These are phyloP conservation scores for Eucalyptus curtisii DNA, from an alignment of 345 rosid species.

Conservation along the genomic window DNA sequence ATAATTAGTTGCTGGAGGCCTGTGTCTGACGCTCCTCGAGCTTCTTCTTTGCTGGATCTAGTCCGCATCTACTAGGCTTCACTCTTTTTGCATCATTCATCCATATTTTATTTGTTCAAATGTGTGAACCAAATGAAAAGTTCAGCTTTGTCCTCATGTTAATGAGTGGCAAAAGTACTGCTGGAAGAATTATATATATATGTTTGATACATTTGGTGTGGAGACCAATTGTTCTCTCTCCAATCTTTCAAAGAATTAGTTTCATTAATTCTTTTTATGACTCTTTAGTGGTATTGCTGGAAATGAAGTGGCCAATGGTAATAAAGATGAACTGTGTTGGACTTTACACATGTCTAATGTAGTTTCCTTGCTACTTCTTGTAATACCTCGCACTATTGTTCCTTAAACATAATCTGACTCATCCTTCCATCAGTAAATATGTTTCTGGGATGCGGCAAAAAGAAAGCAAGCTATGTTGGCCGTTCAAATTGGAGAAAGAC, in stretches of 20 bases:
- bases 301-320: background rate
- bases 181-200: background rate
- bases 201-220: background rate
- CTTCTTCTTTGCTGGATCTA: background rate
- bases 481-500: background rate
- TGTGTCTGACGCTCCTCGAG: background rate
- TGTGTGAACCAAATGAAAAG: background rate
- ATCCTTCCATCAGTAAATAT: conserved; percentile 4
- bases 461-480: background rate
- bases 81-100: background rate
- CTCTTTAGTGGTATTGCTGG: background rate
- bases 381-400: background rate
- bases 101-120: background rate
- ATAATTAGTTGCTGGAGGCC: background rate
- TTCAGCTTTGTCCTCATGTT: background rate
- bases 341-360: background rate
- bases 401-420: background rate
- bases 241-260: background rate
- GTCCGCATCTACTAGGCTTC: background rate
- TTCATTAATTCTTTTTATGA: background rate
- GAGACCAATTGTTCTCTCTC: background rate
- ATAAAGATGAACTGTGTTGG: background rate
- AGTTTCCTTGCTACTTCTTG: background rate
- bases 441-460: conserved; percentile 8
- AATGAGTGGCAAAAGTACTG: background rate